Percentiles rank a stretch among this genome's conserved stretches.
Evolutionary conservation across 2,329 filamentous ascomycete species (phyloP).

Genomic region (Pseudogymnoascus destructans): DNA sequence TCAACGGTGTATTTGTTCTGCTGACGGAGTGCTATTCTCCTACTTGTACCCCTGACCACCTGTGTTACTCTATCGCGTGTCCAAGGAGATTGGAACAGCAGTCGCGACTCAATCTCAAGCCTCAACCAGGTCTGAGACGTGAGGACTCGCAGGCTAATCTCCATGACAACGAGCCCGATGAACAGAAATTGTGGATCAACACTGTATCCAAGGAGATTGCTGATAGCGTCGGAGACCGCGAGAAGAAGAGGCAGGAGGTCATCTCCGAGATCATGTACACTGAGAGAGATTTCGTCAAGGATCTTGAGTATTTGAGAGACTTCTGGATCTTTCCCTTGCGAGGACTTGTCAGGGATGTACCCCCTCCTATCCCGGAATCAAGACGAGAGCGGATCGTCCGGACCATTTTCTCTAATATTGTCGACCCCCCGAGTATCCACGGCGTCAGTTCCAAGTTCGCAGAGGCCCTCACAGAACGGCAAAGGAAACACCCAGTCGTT

Average conservation of each 20-base stretch:
- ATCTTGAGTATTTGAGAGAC: constrained; percentile 90
- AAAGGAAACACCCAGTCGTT: constrained; percentile 84
- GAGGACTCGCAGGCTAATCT: constrained; percentile 57
- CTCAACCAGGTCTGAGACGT: constrained; percentile 63
- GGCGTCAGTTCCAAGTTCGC: constrained; percentile 81
- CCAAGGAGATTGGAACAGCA: constrained; percentile 89
- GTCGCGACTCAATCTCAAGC: constrained; percentile 83
- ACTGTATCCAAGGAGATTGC: constrained; percentile 91
- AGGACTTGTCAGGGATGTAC: constrained; percentile 46
- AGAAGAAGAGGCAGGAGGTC: constrained; percentile 96
- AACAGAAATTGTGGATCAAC: constrained; percentile 99
- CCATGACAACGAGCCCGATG: constrained; percentile 81
- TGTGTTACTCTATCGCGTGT: constrained; percentile 97
- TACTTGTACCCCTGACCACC: constrained; percentile 85
- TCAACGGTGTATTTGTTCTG: constrained; percentile 93
- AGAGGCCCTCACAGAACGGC: constrained; percentile 73
- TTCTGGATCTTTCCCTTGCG: constrained; percentile 96
- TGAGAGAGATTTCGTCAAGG: constrained; percentile 96
- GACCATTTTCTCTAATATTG: constrained; percentile 89
- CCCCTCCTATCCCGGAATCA: constrained; percentile 78
- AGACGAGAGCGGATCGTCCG: constrained; percentile 82
- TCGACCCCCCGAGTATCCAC: constrained; percentile 71
- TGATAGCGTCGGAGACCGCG: constrained; percentile 74
- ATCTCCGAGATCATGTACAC: constrained; percentile 99
- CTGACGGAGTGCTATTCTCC: constrained; percentile 96